Conservation (phyloP, 208 protist genomes). For the Acanthamoeba triangularis region DNA sequence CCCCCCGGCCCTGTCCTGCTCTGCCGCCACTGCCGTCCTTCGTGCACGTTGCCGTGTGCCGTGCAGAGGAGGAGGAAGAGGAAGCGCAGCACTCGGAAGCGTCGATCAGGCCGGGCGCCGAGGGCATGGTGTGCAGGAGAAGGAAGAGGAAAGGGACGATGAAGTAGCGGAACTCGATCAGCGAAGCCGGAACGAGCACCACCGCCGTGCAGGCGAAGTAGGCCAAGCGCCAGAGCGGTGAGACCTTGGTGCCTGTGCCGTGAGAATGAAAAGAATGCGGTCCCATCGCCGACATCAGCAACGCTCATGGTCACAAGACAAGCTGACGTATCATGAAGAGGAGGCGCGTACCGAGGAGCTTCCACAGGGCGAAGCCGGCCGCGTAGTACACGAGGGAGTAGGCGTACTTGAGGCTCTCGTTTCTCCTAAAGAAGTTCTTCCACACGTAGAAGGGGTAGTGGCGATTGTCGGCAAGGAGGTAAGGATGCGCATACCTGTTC, state of each 20-base stretch:
- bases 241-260: background rate
- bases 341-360: background rate
- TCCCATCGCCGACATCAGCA: background rate
- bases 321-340: background rate
- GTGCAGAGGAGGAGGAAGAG: constrained; percentile 21
- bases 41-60: background rate
- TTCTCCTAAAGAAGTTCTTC: constrained; percentile 74
- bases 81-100: background rate
- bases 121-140: constrained; percentile 68
- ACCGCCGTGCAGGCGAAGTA: constrained; percentile 28
- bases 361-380: constrained; percentile 20
- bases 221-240: constrained; percentile 22
- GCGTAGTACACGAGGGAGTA: constrained; percentile 60
- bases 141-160: constrained; percentile 75
- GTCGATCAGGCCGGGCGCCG: background rate
- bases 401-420: constrained; percentile 55
- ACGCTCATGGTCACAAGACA: background rate
- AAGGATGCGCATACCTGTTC: constrained; percentile 66
- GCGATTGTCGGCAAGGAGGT: constrained; percentile 80
- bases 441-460: constrained; percentile 81
- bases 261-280: background rate
- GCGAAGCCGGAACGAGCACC: constrained; percentile 66
- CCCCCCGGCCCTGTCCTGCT: background rate
- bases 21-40: background rate
- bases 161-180: constrained; percentile 81